Evolutionary conservation across 192 early-diverging fungal species (phyloP).

Genomic region (Backusella tuberculispora): DNA sequence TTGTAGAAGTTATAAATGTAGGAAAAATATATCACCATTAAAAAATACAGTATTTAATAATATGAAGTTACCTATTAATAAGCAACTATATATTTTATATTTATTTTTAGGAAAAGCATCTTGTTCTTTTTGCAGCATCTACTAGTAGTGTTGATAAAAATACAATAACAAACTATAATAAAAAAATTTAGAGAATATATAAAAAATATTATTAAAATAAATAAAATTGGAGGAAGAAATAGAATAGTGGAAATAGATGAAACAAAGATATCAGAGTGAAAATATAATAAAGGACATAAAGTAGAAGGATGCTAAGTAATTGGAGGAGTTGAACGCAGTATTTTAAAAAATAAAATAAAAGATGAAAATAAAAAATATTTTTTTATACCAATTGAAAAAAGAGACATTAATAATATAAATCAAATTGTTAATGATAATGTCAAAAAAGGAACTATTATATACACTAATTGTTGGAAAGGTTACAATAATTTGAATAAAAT

Average conservation of each 20-base stretch:
- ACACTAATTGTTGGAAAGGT: constrained; percentile 15
- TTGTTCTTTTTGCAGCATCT: neutral
- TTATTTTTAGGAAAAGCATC: constrained; percentile 8
- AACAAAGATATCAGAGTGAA: constrained; percentile 18
- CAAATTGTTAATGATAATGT: neutral
- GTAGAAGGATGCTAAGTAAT: constrained; percentile 14
- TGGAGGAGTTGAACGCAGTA: constrained; percentile 15
- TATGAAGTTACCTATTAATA: constrained; percentile 6
- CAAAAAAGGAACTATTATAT: constrained; percentile 13
- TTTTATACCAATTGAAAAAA: neutral
- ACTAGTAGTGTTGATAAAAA: constrained; percentile 21
- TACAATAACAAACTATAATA: neutral
- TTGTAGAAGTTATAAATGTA: constrained; percentile 21
- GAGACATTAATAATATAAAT: constrained; percentile 10
- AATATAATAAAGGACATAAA: constrained; percentile 23
- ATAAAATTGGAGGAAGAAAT: constrained; percentile 26
- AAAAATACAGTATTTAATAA: constrained; percentile 20
- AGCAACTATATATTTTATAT: constrained; percentile 12
- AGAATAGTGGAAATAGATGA: constrained; percentile 15
- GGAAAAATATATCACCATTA: constrained; percentile 11
- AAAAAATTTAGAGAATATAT: constrained; percentile 18
- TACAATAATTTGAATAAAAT: constrained; percentile 17
- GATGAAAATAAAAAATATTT: constrained; percentile 21
- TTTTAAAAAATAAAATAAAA: constrained; percentile 21
- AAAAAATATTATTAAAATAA: constrained; percentile 17